phyloP scores from a whole-genome alignment of 495 filamentous ascomycete species.

The Glarea lozoyensis region DNA sequence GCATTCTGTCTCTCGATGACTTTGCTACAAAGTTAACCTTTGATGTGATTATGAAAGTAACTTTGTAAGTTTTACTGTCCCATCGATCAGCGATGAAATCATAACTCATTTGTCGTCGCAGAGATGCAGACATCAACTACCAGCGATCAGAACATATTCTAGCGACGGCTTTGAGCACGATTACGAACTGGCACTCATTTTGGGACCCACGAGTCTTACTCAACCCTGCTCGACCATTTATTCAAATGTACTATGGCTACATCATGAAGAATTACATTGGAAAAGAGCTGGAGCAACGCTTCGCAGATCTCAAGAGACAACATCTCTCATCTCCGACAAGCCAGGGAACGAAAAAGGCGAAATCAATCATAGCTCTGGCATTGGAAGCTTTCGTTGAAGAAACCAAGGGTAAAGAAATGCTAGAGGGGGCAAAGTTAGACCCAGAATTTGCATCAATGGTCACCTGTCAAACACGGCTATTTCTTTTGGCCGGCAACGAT shows the following conservation, averaged over 20 bases:
- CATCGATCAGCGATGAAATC: background rate
- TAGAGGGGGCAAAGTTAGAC: no score
- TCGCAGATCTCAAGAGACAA: background rate
- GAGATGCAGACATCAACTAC: background rate
- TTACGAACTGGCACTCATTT: background rate
- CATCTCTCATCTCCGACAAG: no score
- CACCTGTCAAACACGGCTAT: no score
- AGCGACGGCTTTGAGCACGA: background rate
- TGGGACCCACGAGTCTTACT: background rate
- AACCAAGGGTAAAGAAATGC: no score
- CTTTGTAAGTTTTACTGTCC: background rate
- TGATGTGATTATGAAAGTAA: background rate
- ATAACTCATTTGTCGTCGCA: background rate
- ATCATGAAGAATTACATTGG: background rate
- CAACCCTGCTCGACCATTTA: background rate
- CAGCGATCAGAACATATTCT: background rate
- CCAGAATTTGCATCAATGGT: no score
- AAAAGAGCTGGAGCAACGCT: background rate
- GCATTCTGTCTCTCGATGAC: background rate
- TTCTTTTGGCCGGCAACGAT: background rate
- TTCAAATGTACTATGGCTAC: background rate
- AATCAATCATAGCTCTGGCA: no score
- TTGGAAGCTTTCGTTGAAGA: no score
- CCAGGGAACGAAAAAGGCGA: no score
- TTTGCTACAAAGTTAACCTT: background rate